Evolutionary conservation across 2,329 filamentous ascomycete genomes (phyloP), one percentile per base, ranked within the genome.

Genomic region (Verticillium nonalfalfae): DNA sequence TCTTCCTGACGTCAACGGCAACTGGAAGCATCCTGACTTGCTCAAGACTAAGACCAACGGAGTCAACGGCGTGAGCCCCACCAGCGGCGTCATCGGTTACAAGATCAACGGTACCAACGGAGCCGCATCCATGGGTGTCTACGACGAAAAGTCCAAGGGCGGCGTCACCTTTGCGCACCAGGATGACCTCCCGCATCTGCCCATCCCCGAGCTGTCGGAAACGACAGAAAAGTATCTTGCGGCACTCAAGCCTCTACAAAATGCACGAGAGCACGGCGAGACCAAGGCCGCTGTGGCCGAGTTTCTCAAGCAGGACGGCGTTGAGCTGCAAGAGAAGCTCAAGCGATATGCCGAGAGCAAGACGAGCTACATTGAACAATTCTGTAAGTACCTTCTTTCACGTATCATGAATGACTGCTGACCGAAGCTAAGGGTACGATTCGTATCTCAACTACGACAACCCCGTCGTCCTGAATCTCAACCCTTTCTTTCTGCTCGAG

Each of bases 381-480:
- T 99, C 69, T 99, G 94, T 97, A 84, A 72, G 91, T 83, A 38
- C 54, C 26, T 11, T 36, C 7, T 13, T 13, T 7, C 11, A 26
- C 9, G n/a, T 21, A 11, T 3, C 18, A 7, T 18, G 54, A 15
- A 15, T 31, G 18, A 21, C 9, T 13, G 13, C 45, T 15, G 52
- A 40, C 56, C 45, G 68, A 59, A 70, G 63, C 55, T 64, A 97
- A 97, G 93, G 93, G 95, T 98, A 98, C 73, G 95, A 99, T 74
- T 98, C 95, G 35, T 99, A 98, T 72, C 82, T 99, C 65, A 98
- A 98, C 77, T 99, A 90, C 72, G 95, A 98, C 73, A 98, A 97
- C 71, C 93, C 95, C 0, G 95, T 99, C 50, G 95, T 99, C 50
- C 84, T 99, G 67, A 98, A 99, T 76, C 79, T 99, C 66, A 99